Conservation (phyloP, 495 filamentous ascomycete genomes). For the Cercophora sp. region DNA sequence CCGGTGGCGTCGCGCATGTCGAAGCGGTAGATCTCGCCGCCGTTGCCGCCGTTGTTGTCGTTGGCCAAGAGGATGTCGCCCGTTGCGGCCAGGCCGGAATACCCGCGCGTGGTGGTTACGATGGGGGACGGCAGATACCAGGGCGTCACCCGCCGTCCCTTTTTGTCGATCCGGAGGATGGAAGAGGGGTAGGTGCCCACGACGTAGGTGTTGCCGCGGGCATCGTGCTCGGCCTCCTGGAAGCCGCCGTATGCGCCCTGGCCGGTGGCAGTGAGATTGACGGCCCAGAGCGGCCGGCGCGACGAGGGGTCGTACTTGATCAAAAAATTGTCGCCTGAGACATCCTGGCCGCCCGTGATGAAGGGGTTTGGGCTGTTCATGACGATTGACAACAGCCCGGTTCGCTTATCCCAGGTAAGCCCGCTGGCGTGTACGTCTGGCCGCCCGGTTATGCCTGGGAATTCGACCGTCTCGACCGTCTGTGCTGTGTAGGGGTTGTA, state of each 20-base stretch:
- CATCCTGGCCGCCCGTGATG: slow-evolving; percentile 25
- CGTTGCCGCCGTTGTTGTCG: slow-evolving; percentile 29
- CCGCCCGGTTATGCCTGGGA: slow-evolving; percentile 26
- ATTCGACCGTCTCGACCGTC: slow-evolving; percentile 23
- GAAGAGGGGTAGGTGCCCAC: slow-evolving; percentile 31
- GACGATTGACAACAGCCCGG: slow-evolving; percentile 28
- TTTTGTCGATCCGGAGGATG: slow-evolving; percentile 22
- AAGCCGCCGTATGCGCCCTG: slow-evolving; percentile 27
- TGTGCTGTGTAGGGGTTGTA: slow-evolving; percentile 32
- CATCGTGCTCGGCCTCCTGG: slow-evolving; percentile 32
- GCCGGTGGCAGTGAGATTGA: slow-evolving; percentile 26
- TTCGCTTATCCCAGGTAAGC: slow-evolving; percentile 30
- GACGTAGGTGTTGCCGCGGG: slow-evolving; percentile 31
- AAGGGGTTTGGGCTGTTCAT: slow-evolving; percentile 24
- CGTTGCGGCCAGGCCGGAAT: slow-evolving; percentile 27
- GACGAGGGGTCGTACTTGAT: slow-evolving; percentile 19
- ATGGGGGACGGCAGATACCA: slow-evolving; percentile 25
- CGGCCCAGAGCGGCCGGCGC: slow-evolving; percentile 21
- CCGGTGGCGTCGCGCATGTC: slow-evolving; percentile 24
- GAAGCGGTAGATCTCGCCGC: slow-evolving; percentile 29
- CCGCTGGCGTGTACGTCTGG: slow-evolving; percentile 31
- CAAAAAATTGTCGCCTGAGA: slow-evolving; percentile 28
- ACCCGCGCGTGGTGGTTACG: slow-evolving; percentile 21
- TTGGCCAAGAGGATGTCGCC: slow-evolving; percentile 27
- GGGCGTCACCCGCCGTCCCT: slow-evolving; percentile 20